Conservation (phyloP, 495 filamentous ascomycete genomes). For the Mytilinidion resinicola region DNA sequence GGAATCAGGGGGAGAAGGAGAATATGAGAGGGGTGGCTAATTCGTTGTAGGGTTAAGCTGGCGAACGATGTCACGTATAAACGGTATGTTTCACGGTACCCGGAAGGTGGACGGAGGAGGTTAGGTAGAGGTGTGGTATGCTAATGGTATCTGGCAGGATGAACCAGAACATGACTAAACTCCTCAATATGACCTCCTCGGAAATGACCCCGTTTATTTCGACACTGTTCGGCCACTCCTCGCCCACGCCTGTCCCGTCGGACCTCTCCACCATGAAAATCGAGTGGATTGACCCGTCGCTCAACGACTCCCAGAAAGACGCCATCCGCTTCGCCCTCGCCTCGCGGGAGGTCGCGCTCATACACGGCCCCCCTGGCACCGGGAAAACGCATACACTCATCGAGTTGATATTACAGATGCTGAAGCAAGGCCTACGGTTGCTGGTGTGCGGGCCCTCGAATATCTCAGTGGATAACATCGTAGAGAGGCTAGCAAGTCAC, state of each 20-base stretch:
- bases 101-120: no score
- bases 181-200: constrained; percentile 63
- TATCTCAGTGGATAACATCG: constrained; percentile 96
- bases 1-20: constrained; percentile 21
- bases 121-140: neutral
- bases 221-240: constrained; percentile 72
- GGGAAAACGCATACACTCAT: constrained; percentile 97
- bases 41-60: constrained; percentile 64
- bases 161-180: constrained; percentile 77
- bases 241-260: constrained; percentile 47
- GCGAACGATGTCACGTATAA: constrained; percentile 92
- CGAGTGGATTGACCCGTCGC: constrained; percentile 67
- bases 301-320: constrained; percentile 89
- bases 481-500: constrained; percentile 80
- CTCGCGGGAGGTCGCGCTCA: constrained; percentile 77
- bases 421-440: constrained; percentile 62
- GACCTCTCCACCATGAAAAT: constrained; percentile 43
- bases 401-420: constrained; percentile 83
- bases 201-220: constrained; percentile 71
- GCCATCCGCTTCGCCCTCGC: constrained; percentile 84
- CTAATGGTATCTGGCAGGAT: constrained; percentile 51
- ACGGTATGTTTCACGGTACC: constrained; percentile 44
- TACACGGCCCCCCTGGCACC: constrained; percentile 93
- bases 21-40: constrained; percentile 30
- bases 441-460: constrained; percentile 95